Percentiles rank a stretch among this genome's conserved stretches.
These are phyloP conservation scores for Chaetomiaceae sp. DNA, from an alignment of 2,329 filamentous ascomycete genomes.

Conservation along the genomic window DNA sequence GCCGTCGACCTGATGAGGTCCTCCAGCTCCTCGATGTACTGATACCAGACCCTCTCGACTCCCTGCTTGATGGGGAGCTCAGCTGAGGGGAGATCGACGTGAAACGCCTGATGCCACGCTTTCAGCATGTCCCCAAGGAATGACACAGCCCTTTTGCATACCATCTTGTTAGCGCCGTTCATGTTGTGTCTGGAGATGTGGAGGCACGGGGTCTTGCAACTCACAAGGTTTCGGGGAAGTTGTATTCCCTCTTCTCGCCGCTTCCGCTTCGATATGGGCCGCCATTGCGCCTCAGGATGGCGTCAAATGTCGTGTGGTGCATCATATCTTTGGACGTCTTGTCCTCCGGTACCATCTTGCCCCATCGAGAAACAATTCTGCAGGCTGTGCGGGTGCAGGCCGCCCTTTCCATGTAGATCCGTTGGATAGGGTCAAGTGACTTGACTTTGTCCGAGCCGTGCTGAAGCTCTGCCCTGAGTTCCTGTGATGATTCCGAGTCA, in stretches of 20 bases:
- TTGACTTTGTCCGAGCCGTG: too few species aligned
- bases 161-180: too few species aligned
- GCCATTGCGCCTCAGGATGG: slow-evolving; percentile 4
- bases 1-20: neutral
- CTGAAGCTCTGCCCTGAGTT: too few species aligned
- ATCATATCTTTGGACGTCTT: neutral
- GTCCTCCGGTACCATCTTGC: neutral
- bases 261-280: slow-evolving; percentile 1
- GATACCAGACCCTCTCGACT: neutral
- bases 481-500: too few species aligned
- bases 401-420: too few species aligned
- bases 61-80: neutral
- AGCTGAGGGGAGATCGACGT: neutral
- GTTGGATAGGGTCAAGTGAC: too few species aligned
- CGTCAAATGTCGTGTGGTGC: neutral
- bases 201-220: neutral
- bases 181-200: too few species aligned
- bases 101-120: neutral
- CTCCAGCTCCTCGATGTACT: neutral
- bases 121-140: neutral
- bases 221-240: slow-evolving; percentile 4
- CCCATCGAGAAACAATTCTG: neutral
- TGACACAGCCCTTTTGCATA: neutral
- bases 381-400: neutral
- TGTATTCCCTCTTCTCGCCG: neutral